Evolutionary conservation across 2,329 filamentous ascomycete species (phyloP).

Genomic region (Cordyceps fumosorosea): DNA sequence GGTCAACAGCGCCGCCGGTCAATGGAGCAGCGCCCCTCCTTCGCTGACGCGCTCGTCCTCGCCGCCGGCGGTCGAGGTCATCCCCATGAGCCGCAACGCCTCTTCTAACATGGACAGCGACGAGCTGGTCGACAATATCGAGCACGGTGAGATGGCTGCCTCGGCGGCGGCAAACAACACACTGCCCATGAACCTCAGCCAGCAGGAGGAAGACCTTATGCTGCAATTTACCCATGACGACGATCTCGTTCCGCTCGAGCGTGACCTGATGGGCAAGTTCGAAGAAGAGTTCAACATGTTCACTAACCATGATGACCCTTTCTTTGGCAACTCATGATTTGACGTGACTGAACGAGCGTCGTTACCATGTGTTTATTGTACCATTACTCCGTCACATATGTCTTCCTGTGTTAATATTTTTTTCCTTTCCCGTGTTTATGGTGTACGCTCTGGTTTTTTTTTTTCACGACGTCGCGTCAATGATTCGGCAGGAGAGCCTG

Average conservation of each 20-base stretch:
- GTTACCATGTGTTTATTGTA: slow-evolving; percentile 14
- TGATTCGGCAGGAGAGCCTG: not conserved
- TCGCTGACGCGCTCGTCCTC: slow-evolving; percentile 56
- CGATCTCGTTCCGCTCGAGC: slow-evolving; percentile 36
- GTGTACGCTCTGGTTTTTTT: not conserved
- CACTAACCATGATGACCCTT: slow-evolving; percentile 43
- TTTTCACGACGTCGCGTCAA: slow-evolving; percentile 4
- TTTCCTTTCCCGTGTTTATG: not conserved
- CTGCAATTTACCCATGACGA: slow-evolving; percentile 25
- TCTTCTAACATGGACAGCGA: slow-evolving; percentile 21
- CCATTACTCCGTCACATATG: slow-evolving; percentile 13
- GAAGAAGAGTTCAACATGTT: slow-evolving; percentile 51
- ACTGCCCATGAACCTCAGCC: slow-evolving; percentile 28
- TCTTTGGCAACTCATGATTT: slow-evolving; percentile 37
- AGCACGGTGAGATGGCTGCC: slow-evolving; percentile 26
- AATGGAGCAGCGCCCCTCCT: slow-evolving; percentile 49
- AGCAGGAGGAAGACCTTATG: slow-evolving; percentile 31
- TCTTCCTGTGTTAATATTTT: not conserved
- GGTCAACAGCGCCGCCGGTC: slow-evolving; percentile 43
- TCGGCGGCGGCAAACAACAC: slow-evolving; percentile 28
- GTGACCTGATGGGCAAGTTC: slow-evolving; percentile 46
- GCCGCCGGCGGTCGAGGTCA: slow-evolving; percentile 46
- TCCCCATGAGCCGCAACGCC: slow-evolving; percentile 38
- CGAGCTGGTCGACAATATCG: slow-evolving; percentile 25
- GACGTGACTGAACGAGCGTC: slow-evolving; percentile 8